Conservation (phyloP, 495 filamentous ascomycete species). For the Annulohypoxylon moriforme region DNA sequence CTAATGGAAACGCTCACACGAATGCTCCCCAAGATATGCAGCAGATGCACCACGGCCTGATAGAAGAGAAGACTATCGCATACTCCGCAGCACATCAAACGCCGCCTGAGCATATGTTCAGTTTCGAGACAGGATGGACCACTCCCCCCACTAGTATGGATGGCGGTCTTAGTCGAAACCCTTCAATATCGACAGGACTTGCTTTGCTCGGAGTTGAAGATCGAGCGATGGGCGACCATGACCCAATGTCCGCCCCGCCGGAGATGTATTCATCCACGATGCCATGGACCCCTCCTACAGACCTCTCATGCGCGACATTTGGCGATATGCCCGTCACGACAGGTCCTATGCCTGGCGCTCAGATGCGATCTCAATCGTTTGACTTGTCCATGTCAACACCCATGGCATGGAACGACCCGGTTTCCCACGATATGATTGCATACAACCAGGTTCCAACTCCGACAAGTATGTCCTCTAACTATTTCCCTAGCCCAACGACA, state of each 20-base stretch:
- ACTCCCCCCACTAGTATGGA: conserved; percentile 51
- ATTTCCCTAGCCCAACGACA: conserved; percentile 53
- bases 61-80: conserved; percentile 48
- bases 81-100: conserved; percentile 43
- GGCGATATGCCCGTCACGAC: conserved; percentile 47
- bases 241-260: conserved; percentile 43
- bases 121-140: conserved; percentile 51
- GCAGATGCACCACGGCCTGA: conserved; percentile 32
- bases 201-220: conserved; percentile 50
- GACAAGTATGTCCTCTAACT: conserved; percentile 47
- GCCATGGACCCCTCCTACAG: conserved; percentile 52
- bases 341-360: conserved; percentile 33
- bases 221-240: conserved; percentile 38
- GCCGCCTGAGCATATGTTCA: conserved; percentile 28
- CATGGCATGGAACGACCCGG: conserved; percentile 43
- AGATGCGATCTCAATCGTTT: conserved; percentile 51
- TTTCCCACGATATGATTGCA: conserved; percentile 38
- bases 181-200: conserved; percentile 51
- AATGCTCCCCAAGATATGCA: conserved; percentile 33
- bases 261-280: conserved; percentile 52
- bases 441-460: conserved; percentile 51
- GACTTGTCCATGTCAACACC: conserved; percentile 50
- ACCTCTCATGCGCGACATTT: conserved; percentile 45
- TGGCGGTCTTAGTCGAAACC: conserved; percentile 50
- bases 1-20: conserved; percentile 44